phyloP scores from a whole-genome alignment of 2,329 filamentous ascomycete genomes.

The Alternaria brassicae region DNA sequence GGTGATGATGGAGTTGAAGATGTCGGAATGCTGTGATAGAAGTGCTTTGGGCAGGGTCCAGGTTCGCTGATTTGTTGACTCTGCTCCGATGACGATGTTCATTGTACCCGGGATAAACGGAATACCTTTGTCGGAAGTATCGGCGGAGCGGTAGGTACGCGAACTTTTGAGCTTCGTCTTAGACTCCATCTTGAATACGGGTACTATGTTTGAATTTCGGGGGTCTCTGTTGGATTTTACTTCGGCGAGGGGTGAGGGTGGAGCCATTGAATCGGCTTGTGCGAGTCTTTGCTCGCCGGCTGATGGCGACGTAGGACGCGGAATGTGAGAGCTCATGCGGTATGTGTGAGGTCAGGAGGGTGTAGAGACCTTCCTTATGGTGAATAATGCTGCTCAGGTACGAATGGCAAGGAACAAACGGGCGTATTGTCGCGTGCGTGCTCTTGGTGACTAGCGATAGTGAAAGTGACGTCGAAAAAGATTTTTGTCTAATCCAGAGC shows the following conservation, averaged over 20 bases:
- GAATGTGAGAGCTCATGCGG: background rate
- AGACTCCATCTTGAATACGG: background rate
- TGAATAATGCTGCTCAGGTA: background rate
- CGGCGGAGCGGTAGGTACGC: background rate
- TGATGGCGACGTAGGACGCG: background rate
- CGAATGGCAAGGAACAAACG: constrained; percentile 9
- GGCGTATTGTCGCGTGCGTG: constrained; percentile 1
- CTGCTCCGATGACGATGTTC: constrained; percentile 13
- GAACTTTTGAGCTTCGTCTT: background rate
- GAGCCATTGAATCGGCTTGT: constrained; percentile 2
- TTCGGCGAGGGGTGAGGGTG: constrained; percentile 3
- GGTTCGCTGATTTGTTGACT: constrained; percentile 4
- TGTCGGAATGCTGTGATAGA: constrained; percentile 14
- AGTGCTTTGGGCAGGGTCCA: constrained; percentile 17
- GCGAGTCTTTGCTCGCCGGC: background rate
- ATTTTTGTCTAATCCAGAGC: background rate
- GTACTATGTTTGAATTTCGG: background rate
- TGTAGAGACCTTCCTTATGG: background rate
- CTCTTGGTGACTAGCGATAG: background rate
- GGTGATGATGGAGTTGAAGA: constrained; percentile 7
- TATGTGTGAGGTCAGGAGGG: background rate
- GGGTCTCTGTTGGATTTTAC: background rate
- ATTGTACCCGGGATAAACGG: constrained; percentile 4
- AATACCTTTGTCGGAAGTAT: background rate
- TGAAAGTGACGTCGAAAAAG: background rate